Evolutionary conservation across 2,329 filamentous ascomycete species (phyloP), one percentile per base, ranked within the genome.

Genomic region (Pseudocercospora musae): DNA sequence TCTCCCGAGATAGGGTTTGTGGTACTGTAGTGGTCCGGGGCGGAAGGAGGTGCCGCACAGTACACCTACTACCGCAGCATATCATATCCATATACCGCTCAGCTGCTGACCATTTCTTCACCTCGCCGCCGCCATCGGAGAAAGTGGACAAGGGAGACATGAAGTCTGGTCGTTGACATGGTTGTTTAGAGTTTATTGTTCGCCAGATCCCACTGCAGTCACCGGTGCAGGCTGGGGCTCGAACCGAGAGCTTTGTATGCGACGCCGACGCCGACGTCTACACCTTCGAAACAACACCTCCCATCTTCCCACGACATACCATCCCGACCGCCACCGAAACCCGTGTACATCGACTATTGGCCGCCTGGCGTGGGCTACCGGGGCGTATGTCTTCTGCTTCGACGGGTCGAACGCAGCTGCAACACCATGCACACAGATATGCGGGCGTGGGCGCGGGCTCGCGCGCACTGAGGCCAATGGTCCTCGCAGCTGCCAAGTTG

Each of bases 401-500:
- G 52, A 37, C 29, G 52, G 29, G 52, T 33, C 25, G 52, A 33
- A 54, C n/a, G 29, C 52, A 54, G 52, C 52, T 23, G 27, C 52
- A 54, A 21, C 52, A 40, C 52, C 40, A 54, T 54, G 52, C 29
- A n/a, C 27, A 27, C 49, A 23, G 8, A 15, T 4, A 20, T 31
- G 29, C 52, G 52, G 29, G 29, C 52, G 21, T 54, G 57, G 57
- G 56, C 40, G 29, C 52, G 52, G 29, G 29, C 52, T n/a, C 57
- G 57, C 57, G 56, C 40, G 50, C 63, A 33, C 31, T 66, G 56
- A 67, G 68, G 52, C 62, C 64, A 11, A 60, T 60, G 23, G 55
- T 69, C 44, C 60, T 69, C 18, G 64, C 63, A 21, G 62, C 60
- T 10, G 68, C 68, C n/a, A 63, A 63, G 23, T 58, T 69, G 6